A percentile compares a stretch with the other conserved stretches of the same genome.
Evolutionary conservation across 1,139 yeast genomes (phyloP).

Genomic region (Casaregolazyma lundiana): DNA sequence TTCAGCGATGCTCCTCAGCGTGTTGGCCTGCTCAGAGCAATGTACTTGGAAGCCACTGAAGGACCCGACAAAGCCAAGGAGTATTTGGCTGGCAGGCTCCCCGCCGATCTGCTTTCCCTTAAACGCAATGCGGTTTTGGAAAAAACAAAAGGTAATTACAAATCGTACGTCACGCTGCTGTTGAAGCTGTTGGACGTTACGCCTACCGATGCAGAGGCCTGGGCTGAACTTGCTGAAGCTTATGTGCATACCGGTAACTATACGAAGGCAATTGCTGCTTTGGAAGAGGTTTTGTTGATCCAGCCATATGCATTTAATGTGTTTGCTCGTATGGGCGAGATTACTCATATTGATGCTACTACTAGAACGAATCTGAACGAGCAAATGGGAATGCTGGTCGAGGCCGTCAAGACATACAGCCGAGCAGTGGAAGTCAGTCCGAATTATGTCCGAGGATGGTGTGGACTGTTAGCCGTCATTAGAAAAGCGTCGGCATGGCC

Average conservation of each 20-base stretch:
- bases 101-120: conserved; percentile 33
- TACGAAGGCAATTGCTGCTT: conserved; percentile 60
- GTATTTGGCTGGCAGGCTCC: conserved; percentile 31
- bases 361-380: conserved; percentile 15
- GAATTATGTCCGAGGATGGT: conserved; percentile 67
- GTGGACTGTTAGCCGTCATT: conserved; percentile 53
- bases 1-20: conserved; percentile 55
- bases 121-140: conserved; percentile 37
- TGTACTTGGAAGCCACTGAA: conserved; percentile 54
- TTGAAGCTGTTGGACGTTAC: conserved; percentile 43
- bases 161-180: conserved; percentile 47
- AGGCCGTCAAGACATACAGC: conserved; percentile 52
- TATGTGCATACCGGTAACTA: conserved; percentile 60
- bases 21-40: conserved; percentile 51
- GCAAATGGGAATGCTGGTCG: conserved; percentile 27
- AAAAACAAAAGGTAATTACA: conserved; percentile 30
- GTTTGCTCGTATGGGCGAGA: conserved; percentile 60
- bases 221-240: conserved; percentile 69
- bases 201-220: conserved; percentile 71
- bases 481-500: conserved; percentile 27
- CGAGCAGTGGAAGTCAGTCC: conserved; percentile 75
- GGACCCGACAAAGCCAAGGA: conserved; percentile 43
- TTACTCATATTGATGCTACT: conserved; percentile 29
- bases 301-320: conserved; percentile 72
- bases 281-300: conserved; percentile 62